Evolutionary conservation across 2,329 filamentous ascomycete genomes (phyloP).

Genomic region (Curvularia sp.): DNA sequence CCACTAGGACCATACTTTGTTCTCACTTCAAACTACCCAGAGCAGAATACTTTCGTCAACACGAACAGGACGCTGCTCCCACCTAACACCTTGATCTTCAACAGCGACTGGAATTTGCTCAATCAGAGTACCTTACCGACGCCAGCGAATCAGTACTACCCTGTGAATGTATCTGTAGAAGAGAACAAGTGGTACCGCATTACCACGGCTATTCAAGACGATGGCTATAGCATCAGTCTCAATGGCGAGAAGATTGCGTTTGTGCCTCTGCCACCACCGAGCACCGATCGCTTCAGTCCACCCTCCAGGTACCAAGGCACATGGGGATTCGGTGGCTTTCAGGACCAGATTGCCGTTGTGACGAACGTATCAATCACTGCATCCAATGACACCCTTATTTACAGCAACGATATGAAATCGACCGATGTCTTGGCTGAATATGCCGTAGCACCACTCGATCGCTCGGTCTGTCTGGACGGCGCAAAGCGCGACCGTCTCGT

Average conservation of each 20-base stretch:
- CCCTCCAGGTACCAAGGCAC: conserved; percentile 30
- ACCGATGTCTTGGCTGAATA: conserved; percentile 48
- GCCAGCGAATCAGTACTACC: neutral
- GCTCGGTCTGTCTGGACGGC: conserved; percentile 53
- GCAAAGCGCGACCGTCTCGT: conserved; percentile 53
- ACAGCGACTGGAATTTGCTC: neutral
- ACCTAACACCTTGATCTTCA: neutral
- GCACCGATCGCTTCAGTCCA: conserved; percentile 17
- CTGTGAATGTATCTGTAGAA: conserved; percentile 1
- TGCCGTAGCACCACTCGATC: conserved; percentile 43
- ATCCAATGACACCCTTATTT: conserved; percentile 5
- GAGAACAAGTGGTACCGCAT: conserved; percentile 4
- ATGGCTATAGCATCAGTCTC: conserved; percentile 1
- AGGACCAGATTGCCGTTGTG: conserved; percentile 50
- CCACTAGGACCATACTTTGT: conserved; percentile 4
- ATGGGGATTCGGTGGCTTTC: conserved; percentile 53
- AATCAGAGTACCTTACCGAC: conserved; percentile 3
- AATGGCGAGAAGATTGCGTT: conserved; percentile 4
- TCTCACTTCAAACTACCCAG: conserved; percentile 5
- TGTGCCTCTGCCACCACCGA: neutral
- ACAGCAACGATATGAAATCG: conserved; percentile 8
- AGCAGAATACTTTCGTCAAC: neutral
- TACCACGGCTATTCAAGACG: neutral
- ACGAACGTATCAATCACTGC: conserved; percentile 41
- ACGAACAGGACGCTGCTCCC: conserved; percentile 2